These are phyloP conservation scores for Mycena maculata DNA, from an alignment of 768 basidiomycete species.

Conservation along the genomic window DNA sequence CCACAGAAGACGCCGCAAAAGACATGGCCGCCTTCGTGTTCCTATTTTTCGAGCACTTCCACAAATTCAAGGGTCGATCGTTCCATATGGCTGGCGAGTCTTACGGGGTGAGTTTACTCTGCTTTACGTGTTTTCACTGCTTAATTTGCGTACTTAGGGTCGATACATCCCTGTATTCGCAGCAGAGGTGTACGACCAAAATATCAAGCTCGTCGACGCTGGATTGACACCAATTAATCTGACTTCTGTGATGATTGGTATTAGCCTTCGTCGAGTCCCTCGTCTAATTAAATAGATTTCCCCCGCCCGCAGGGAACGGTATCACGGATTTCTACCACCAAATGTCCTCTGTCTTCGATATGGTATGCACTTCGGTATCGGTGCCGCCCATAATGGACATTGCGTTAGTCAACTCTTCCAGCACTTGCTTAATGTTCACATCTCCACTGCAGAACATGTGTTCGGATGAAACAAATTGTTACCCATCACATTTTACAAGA, in stretches of 20 bases:
- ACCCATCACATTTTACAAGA: constrained; percentile 33
- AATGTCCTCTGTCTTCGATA: constrained; percentile 55
- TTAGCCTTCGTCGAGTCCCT: constrained; percentile 28
- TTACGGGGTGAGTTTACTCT: constrained; percentile 55
- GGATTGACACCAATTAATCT: constrained; percentile 63
- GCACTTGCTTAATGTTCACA: not conserved
- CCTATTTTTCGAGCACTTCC: constrained; percentile 81
- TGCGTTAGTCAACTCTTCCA: constrained; percentile 37
- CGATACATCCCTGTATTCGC: constrained; percentile 65
- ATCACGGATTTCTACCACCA: constrained; percentile 52
- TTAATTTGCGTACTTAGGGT: constrained; percentile 49
- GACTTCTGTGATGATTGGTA: constrained; percentile 58
- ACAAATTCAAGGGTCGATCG: constrained; percentile 71
- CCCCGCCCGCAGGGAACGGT: constrained; percentile 52
- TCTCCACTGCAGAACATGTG: constrained; percentile 44
- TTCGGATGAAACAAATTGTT: constrained; percentile 53
- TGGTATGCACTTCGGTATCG: constrained; percentile 57
- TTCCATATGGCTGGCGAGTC: constrained; percentile 74
- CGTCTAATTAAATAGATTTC: not conserved
- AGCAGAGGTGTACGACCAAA: constrained; percentile 60
- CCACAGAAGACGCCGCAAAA: constrained; percentile 35
- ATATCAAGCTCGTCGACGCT: constrained; percentile 48
- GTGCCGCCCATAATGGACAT: constrained; percentile 51
- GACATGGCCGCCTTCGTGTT: constrained; percentile 78
- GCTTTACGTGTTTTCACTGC: not conserved